Base-by-base conservation (phyloP, 768 basidiomycete species). In the Boletus rubescentipes region DNA sequence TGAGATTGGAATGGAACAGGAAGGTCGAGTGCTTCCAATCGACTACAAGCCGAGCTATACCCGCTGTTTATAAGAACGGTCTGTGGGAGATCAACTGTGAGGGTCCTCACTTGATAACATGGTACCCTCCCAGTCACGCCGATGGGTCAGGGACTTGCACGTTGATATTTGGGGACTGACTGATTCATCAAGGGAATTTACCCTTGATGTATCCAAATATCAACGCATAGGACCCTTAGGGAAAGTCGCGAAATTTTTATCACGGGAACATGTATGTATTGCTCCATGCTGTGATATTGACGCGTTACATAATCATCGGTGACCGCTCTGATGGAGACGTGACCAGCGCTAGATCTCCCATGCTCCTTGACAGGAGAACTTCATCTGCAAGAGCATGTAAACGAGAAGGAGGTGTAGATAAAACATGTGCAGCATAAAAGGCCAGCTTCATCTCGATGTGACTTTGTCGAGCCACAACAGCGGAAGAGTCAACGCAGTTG, bases 371-470 rank as follows among this genome's bases (percentile, higher is more conserved):
- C 15, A 62, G 62, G 34, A 51, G 15, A 4, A 73, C 51, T 53
- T 86, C 81, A 31, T 77, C 72, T 9, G 77, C 69, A 34, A 84
- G 65, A 9, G 64, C 62, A 44, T 64, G 66, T 41, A 86, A 63
- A 40, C 76, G 61, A 4, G 60, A 57, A 38, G 73, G 60, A 1
- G 86, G 79, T n/a, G 74, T 78, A 1, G 79, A 75, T 20, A 81
- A 54, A 8, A 84, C 65, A 59, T 86, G 80, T 8, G 85, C 86
- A 5, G 82, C 82, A 58, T 91, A 92, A 70, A 86, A 92, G 14
- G 75, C 67, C 23, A 91, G 59, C 70, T 90, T 92, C 59, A 82
- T 82, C 9, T 74, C 66, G 45, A 81, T 67, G 60, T 79, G 80
- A 46, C 58, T 41, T 64, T 21, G 45, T 46, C 42, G 57, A 32